These are phyloP conservation scores for Holtermannia corniformis DNA, from an alignment of 768 basidiomycete genomes.

Conservation along the genomic window DNA sequence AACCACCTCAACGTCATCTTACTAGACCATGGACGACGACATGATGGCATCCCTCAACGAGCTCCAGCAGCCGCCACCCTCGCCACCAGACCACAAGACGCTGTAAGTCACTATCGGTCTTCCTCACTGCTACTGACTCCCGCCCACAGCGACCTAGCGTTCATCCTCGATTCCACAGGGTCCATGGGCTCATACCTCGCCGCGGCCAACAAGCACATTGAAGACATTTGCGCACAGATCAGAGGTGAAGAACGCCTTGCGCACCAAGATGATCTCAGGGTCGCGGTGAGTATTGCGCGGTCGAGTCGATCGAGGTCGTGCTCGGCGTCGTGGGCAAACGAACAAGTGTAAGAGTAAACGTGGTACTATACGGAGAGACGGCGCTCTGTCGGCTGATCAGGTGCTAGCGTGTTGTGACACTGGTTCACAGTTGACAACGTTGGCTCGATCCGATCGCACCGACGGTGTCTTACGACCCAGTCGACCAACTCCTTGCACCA, in stretches of 20 bases:
- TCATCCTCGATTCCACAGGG: conserved; percentile 91
- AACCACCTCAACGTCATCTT: neutral
- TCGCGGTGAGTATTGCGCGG: conserved; percentile 47
- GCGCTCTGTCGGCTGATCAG: too few relatives aligned
- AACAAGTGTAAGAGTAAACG: too few relatives aligned
- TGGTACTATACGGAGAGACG: too few relatives aligned
- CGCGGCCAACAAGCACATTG: conserved; percentile 83
- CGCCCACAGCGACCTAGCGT: conserved; percentile 60
- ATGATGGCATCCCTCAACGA: neutral
- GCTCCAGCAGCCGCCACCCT: too few relatives aligned
- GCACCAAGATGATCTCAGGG: conserved; percentile 71
- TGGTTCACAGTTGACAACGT: too few relatives aligned
- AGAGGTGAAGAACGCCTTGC: conserved; percentile 89
- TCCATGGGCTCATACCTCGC: conserved; percentile 40
- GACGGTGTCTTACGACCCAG: too few relatives aligned
- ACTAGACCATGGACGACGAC: neutral
- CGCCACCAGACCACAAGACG: neutral
- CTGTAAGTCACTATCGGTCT: neutral
- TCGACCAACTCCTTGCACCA: too few relatives aligned
- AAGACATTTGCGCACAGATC: conserved; percentile 87
- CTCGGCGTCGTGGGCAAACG: too few relatives aligned
- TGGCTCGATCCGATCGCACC: too few relatives aligned
- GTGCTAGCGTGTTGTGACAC: too few relatives aligned
- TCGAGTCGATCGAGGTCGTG: too few relatives aligned
- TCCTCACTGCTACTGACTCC: neutral